phyloP scores from a whole-genome alignment of 2,329 filamentous ascomycete species.

The Colletotrichum kahawae region DNA sequence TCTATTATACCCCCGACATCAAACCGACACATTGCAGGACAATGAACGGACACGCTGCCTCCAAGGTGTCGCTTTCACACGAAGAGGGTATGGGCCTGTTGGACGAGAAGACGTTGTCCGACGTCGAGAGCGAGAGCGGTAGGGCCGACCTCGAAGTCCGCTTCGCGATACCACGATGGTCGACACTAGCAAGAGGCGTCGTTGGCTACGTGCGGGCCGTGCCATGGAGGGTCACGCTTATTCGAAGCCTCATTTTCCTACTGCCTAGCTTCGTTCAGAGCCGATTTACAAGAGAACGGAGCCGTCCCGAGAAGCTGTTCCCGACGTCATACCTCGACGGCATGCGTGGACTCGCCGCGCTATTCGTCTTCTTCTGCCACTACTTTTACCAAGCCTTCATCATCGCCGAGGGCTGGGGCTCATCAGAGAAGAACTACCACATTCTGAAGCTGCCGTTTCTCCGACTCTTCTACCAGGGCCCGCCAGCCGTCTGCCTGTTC shows the following conservation, averaged over 20 bases:
- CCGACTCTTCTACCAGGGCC: slow-evolving; percentile 59
- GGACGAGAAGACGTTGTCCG: slow-evolving; percentile 48
- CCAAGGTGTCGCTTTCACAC: slow-evolving; percentile 37
- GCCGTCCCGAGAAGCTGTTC: slow-evolving; percentile 44
- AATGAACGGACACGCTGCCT: slow-evolving; percentile 46
- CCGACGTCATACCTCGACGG: slow-evolving; percentile 65
- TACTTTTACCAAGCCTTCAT: slow-evolving; percentile 57
- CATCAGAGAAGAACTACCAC: slow-evolving; percentile 46
- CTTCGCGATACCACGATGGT: slow-evolving; percentile 35
- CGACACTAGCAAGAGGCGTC: slow-evolving; percentile 32
- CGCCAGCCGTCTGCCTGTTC: slow-evolving; percentile 64
- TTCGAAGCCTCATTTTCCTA: slow-evolving; percentile 49
- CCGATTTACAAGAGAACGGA: slow-evolving; percentile 44
- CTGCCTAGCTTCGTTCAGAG: slow-evolving; percentile 59
- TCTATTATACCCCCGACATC: neutral
- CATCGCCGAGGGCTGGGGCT: slow-evolving; percentile 57
- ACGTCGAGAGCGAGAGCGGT: slow-evolving; percentile 47
- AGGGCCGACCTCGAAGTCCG: slow-evolving; percentile 42
- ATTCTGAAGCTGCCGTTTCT: slow-evolving; percentile 59
- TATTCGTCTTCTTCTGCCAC: slow-evolving; percentile 63
- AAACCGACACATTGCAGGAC: slow-evolving; percentile 29
- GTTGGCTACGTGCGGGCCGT: slow-evolving; percentile 33
- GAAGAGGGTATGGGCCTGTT: slow-evolving; percentile 52
- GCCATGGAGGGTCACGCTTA: slow-evolving; percentile 40
- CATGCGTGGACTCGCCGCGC: slow-evolving; percentile 60